phyloP scores from a whole-genome alignment of 2,329 filamentous ascomycete species.

The Endoconidiophora laricicola region DNA sequence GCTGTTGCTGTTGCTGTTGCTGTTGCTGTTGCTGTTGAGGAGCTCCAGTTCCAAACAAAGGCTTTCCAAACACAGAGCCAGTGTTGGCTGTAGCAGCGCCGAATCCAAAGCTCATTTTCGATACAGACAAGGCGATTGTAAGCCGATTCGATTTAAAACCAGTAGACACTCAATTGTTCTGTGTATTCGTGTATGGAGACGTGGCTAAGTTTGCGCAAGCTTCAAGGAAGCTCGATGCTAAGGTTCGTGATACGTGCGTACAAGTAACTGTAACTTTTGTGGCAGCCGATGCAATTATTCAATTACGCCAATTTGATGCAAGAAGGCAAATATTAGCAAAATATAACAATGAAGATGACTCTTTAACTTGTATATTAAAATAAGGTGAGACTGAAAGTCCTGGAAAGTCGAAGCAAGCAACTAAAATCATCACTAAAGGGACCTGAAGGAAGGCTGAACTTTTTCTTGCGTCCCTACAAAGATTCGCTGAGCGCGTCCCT shows the following conservation, averaged over 20 bases:
- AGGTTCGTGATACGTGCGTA: too few relatives aligned
- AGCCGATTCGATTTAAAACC: too few relatives aligned
- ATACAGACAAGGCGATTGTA: neutral
- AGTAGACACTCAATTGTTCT: neutral
- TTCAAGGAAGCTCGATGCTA: neutral
- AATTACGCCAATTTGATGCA: too few relatives aligned
- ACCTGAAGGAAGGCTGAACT: neutral
- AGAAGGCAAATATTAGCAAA: too few relatives aligned
- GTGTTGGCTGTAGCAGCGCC: conserved; percentile 10
- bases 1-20: conserved; percentile 23
- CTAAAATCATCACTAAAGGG: too few relatives aligned
- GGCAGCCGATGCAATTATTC: neutral
- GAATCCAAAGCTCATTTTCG: conserved; percentile 9
- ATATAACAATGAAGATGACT: too few relatives aligned
- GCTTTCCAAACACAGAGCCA: conserved; percentile 8
- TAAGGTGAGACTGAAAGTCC: too few relatives aligned
- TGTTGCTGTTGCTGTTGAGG: conserved; percentile 20
- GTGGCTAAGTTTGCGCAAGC: neutral
- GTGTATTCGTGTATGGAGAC: neutral
- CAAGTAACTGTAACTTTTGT: neutral
- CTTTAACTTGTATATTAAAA: too few relatives aligned
- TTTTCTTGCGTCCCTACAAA: conserved; percentile 1
- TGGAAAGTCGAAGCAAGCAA: too few relatives aligned
- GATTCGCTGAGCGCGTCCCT: neutral
- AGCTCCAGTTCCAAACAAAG: conserved; percentile 19